Conservation (phyloP, 2,329 filamentous ascomycete species). For the Diaporthe helianthi region DNA sequence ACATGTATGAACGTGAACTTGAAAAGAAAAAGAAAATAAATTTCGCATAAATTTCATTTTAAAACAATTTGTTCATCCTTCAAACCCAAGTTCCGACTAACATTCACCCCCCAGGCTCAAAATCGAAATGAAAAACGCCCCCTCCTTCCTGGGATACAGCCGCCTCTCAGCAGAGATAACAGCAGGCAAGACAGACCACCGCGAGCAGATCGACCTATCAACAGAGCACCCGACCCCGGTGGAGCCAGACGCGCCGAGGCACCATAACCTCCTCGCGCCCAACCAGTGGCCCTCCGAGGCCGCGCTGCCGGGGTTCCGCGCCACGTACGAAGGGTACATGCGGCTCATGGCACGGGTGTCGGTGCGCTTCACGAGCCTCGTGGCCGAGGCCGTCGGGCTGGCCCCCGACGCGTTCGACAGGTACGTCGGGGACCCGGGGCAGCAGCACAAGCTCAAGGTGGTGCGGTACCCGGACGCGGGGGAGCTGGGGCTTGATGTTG, state of each 20-base stretch:
- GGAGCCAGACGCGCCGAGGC: conserved; percentile 67
- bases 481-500: conserved; percentile 62
- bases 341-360: conserved; percentile 74
- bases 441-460: conserved; percentile 90
- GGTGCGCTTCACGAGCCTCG: conserved; percentile 77
- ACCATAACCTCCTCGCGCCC: conserved; percentile 78
- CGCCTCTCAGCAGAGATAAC: conserved; percentile 73
- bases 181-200: conserved; percentile 76
- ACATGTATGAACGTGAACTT: background rate
- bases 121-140: conserved; percentile 77
- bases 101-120: conserved; percentile 53
- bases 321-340: conserved; percentile 78
- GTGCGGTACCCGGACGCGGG: conserved; percentile 81
- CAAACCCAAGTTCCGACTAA: background rate
- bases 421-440: conserved; percentile 74
- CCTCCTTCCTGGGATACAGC: conserved; percentile 75
- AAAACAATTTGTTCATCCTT: background rate
- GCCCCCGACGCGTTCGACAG: conserved; percentile 73
- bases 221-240: conserved; percentile 77
- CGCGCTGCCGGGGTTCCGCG: conserved; percentile 71
- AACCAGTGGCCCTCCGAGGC: conserved; percentile 78
- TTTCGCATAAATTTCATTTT: background rate
- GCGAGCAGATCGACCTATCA: conserved; percentile 87
- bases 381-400: conserved; percentile 83
- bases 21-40: background rate